Base-by-base conservation (phyloP, 2,329 filamentous ascomycete genomes). In the Orbilia ellipsospora region DNA sequence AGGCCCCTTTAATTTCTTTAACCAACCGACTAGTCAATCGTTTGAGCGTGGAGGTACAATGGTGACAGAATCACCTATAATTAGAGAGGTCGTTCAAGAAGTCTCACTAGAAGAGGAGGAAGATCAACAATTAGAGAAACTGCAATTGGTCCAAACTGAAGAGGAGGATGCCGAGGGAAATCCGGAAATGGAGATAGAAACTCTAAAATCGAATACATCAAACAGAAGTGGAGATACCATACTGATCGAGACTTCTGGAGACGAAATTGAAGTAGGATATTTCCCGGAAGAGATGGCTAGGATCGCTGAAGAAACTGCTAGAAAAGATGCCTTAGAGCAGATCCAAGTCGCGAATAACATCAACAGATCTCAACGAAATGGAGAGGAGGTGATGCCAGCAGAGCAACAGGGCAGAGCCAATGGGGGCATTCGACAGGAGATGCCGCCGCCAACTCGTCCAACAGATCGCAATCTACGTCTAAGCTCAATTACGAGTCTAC, bases 381-480 rank as follows among this genome's bases (percentile, higher is more conserved):
- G 31, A 10, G 5, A 36, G 31, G 31, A 36, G 10, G 10, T 36
- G 1, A 6, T 36, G 6, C 31, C 5, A 36, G 10, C 31, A 36
- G 6, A 36, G 31, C 55, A 57, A 8, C 15, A 15, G 31, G 13
- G 36, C 13, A 13, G n/a, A n/a, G 26, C 12, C 18, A 26, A n/a
- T 13, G 42, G n/a, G 36, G 45, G 15, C 13, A 15, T 12, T 1
- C 36, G 18, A 59, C 8, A 36, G 18, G 26, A 63, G 48, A 73
- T 73, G 69, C 69, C 62, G 15, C 61, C 69, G 1, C 69, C 62
- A 1, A 44, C 12, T 10, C 50, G 45, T n/a, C 23, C 40, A 4
- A 26, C 69, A 31, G 44, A 31, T 6, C 60, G 56, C 2, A 13
- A 16, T 28, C 26, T 55, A 28, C 7, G 2, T 7, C 8, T 10